Evolutionary conservation across 768 basidiomycete species (phyloP).

Genomic region (Suillus americanus): DNA sequence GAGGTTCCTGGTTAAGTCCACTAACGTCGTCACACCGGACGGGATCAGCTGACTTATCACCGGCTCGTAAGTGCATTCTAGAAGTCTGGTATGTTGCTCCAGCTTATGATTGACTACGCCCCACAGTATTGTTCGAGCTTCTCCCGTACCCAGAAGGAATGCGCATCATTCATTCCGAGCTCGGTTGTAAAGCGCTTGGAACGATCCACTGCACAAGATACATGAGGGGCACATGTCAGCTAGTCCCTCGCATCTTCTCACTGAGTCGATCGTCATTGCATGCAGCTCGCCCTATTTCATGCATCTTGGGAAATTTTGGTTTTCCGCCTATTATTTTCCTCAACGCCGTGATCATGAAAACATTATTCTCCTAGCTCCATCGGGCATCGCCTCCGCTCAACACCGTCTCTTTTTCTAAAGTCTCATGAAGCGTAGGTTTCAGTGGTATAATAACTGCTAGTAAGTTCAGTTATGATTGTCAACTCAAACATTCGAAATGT

Average conservation of each 20-base stretch:
- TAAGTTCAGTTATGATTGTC: conserved; percentile 15
- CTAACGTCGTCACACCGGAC: neutral
- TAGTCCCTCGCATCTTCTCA: conserved; percentile 32
- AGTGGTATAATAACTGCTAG: conserved; percentile 26
- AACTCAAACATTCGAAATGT: conserved; percentile 21
- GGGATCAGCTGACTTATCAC: neutral
- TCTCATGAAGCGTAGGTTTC: conserved; percentile 2
- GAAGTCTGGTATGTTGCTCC: neutral
- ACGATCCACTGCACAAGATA: conserved; percentile 34
- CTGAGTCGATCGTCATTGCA: conserved; percentile 35
- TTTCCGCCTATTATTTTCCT: conserved; percentile 27
- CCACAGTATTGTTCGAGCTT: neutral
- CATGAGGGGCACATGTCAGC: conserved; percentile 35
- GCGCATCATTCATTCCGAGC: conserved; percentile 1
- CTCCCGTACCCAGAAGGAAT: neutral
- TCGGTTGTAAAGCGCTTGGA: conserved; percentile 27
- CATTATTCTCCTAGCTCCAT: conserved; percentile 27
- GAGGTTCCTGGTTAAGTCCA: neutral
- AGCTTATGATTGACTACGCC: conserved; percentile 2
- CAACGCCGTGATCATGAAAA: conserved; percentile 31
- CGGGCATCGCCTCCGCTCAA: conserved; percentile 27
- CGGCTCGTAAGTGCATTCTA: neutral
- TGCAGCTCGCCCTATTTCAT: conserved; percentile 33
- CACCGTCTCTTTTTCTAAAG: conserved; percentile 15
- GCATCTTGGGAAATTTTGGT: conserved; percentile 21